Percentiles rank a stretch among this genome's conserved stretches.
phyloP scores from a whole-genome alignment of 2,329 filamentous ascomycete species.

The Alternaria metachromatica region DNA sequence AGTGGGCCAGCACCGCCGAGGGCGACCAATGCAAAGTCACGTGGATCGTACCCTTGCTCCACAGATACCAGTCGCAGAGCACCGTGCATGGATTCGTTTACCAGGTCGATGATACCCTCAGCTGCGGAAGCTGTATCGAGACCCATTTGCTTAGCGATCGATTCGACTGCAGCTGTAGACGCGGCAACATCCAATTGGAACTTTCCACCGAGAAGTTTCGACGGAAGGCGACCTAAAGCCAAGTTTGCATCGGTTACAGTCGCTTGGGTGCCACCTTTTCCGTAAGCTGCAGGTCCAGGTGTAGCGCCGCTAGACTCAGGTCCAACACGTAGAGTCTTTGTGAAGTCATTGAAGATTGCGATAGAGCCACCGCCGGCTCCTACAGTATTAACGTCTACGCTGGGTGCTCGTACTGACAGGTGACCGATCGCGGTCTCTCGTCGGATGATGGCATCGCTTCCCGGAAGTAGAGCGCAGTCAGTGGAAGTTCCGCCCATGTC shows the following conservation, averaged over 20 bases:
- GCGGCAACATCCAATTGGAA: constrained; percentile 55
- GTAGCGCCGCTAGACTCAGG: constrained; percentile 58
- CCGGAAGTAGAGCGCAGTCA: constrained; percentile 56
- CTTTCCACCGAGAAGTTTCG: constrained; percentile 54
- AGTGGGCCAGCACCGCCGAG: constrained; percentile 60
- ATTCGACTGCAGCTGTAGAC: constrained; percentile 51
- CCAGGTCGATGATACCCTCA: constrained; percentile 58
- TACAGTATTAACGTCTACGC: constrained; percentile 58
- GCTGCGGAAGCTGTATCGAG: constrained; percentile 53
- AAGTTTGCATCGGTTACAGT: constrained; percentile 61
- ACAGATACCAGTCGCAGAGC: constrained; percentile 59
- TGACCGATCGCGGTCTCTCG: constrained; percentile 55
- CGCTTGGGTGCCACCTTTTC: constrained; percentile 54
- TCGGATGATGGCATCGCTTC: constrained; percentile 53
- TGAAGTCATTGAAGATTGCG: constrained; percentile 56
- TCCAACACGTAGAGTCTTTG: constrained; percentile 57
- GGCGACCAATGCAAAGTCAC: constrained; percentile 59
- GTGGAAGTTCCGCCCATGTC: constrained; percentile 62
- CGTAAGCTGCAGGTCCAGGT: constrained; percentile 59
- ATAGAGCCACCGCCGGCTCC: constrained; percentile 60
- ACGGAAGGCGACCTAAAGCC: constrained; percentile 56
- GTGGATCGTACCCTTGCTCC: constrained; percentile 60
- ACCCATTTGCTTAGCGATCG: constrained; percentile 56
- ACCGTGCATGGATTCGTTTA: constrained; percentile 61
- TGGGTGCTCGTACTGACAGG: constrained; percentile 55